phyloP scores from a whole-genome alignment of 2,329 filamentous ascomycete species.

The Pseudonectria buxi region DNA sequence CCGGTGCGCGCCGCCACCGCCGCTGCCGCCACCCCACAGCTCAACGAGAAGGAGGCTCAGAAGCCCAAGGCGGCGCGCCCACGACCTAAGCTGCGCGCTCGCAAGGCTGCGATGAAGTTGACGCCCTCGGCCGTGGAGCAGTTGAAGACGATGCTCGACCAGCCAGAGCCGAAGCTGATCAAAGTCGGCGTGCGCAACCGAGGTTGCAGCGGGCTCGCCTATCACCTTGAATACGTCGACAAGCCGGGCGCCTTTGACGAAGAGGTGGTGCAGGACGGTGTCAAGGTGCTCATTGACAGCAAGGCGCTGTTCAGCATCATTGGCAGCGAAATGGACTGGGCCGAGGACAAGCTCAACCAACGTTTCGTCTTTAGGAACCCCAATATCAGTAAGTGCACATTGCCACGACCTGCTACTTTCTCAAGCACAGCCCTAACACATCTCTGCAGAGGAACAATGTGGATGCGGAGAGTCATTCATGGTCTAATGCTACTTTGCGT shows the following conservation, averaged over 20 bases:
- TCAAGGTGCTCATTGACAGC: conserved; percentile 92
- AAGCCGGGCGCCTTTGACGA: conserved; percentile 86
- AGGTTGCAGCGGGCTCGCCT: conserved; percentile 88
- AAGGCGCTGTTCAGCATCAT: conserved; percentile 98
- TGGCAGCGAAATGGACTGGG: conserved; percentile 98
- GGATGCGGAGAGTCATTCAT: conserved; percentile 96
- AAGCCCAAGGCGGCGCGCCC: conserved; percentile 47
- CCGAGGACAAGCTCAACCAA: conserved; percentile 88
- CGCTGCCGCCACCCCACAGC: conserved; percentile 8
- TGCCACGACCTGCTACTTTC: too few relatives aligned
- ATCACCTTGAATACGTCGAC: conserved; percentile 92
- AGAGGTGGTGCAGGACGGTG: conserved; percentile 88
- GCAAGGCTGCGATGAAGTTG: conserved; percentile 87
- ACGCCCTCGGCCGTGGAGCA: conserved; percentile 75
- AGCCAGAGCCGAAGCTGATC: conserved; percentile 87
- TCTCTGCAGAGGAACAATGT: conserved; percentile 76
- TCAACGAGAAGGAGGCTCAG: conserved; percentile 61
- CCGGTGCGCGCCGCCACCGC: conserved; percentile 9
- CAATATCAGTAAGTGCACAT: conserved; percentile 81
- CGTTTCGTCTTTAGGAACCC: conserved; percentile 94
- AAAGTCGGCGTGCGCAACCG: conserved; percentile 90
- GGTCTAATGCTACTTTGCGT: conserved; percentile 41
- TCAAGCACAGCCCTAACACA: conserved; percentile 23
- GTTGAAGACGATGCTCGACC: conserved; percentile 67
- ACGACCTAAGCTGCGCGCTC: conserved; percentile 43